Conservation (phyloP, 1,284 basidiomycete genomes). For the Ustilago shanxiensis region DNA sequence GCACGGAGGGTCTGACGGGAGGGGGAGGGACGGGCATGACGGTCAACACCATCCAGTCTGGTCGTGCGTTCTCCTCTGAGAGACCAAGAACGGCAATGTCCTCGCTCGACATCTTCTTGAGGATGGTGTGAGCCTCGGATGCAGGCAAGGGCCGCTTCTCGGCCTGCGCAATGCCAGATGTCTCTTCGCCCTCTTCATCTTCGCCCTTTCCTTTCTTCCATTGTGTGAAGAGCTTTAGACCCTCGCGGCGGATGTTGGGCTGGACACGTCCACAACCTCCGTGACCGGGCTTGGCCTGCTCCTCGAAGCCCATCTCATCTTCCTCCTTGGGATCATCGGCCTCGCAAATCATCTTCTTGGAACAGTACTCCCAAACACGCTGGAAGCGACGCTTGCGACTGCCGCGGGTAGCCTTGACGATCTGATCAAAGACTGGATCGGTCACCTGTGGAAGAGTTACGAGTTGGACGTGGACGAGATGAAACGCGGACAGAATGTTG, state of each 20-base stretch:
- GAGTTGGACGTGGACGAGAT: neutral
- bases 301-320: slow-evolving; percentile 63
- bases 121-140: slow-evolving; percentile 80
- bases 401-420: slow-evolving; percentile 61
- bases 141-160: slow-evolving; percentile 91
- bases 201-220: slow-evolving; percentile 94
- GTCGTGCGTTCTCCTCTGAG: slow-evolving; percentile 93
- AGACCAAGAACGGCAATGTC: slow-evolving; percentile 94
- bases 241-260: slow-evolving; percentile 92
- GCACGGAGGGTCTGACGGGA: slow-evolving; percentile 96
- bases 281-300: slow-evolving; percentile 75
- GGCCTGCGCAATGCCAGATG: slow-evolving; percentile 77
- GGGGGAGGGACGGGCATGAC: slow-evolving; percentile 98
- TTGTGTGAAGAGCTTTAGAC: slow-evolving; percentile 93
- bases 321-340: slow-evolving; percentile 74
- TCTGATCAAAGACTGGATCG: slow-evolving; percentile 65
- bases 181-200: slow-evolving; percentile 76
- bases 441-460: slow-evolving; percentile 23
- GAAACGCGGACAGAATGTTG: neutral
- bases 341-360: slow-evolving; percentile 73
- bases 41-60: slow-evolving; percentile 99
- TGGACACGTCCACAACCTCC: slow-evolving; percentile 95
- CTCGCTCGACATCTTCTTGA: slow-evolving; percentile 80
- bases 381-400: slow-evolving; percentile 66
- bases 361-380: slow-evolving; percentile 68